These are phyloP conservation scores for Barbatosphaeria neglecta DNA, from an alignment of 495 filamentous ascomycete species.

Conservation along the genomic window DNA sequence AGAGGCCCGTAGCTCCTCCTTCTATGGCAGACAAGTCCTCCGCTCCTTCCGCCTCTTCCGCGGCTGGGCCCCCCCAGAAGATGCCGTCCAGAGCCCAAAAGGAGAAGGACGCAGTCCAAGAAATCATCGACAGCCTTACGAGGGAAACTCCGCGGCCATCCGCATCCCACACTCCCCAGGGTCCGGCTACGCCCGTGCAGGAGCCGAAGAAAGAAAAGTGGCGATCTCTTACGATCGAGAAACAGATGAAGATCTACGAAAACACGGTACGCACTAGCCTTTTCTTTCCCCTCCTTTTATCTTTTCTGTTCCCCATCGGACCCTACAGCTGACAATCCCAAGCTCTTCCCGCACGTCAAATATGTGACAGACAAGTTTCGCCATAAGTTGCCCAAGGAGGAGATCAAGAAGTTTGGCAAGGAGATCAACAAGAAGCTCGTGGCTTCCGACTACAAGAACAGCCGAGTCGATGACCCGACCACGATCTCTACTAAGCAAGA, in stretches of 20 bases:
- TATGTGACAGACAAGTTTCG: conserved; percentile 77
- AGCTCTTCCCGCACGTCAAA: conserved; percentile 78
- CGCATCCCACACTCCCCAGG: conserved; percentile 51
- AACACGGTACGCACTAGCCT: conserved; percentile 54
- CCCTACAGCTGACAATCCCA: conserved; percentile 11
- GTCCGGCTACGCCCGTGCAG: conserved; percentile 45
- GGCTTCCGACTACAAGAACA: conserved; percentile 77
- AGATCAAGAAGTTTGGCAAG: conserved; percentile 78
- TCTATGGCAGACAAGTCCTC: conserved; percentile 46
- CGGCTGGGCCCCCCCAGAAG: conserved; percentile 45
- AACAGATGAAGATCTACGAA: conserved; percentile 87
- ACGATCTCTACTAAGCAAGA: conserved; percentile 62
- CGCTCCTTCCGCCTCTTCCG: too few species aligned
- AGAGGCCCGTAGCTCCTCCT: conserved; percentile 57
- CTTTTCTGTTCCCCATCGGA: background rate
- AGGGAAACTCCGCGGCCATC: conserved; percentile 43
- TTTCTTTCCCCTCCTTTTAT: background rate
- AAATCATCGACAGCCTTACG: conserved; percentile 77
- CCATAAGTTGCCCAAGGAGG: conserved; percentile 71
- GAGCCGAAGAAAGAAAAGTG: conserved; percentile 72
- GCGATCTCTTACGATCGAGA: conserved; percentile 65
- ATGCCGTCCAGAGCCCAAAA: conserved; percentile 48
- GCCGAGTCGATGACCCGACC: conserved; percentile 69
- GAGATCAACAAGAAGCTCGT: conserved; percentile 83
- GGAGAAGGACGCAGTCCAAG: conserved; percentile 49